Percentiles rank a stretch among this genome's conserved stretches.
Conservation (phyloP, 495 filamentous ascomycete species). For the Chlorociboria aeruginascens region DNA sequence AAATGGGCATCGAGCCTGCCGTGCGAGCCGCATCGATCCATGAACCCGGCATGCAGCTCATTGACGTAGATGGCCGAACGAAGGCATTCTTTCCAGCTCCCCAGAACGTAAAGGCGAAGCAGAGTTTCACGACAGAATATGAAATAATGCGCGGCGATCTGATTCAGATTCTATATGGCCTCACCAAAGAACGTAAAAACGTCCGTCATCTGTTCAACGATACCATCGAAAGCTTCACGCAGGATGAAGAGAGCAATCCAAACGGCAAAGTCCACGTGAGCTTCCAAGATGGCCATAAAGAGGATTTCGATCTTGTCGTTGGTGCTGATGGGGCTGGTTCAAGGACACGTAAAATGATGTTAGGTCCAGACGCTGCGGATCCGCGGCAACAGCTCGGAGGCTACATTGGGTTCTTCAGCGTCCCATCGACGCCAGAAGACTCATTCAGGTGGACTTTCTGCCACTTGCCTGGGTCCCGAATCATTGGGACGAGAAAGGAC, state of each 20-base stretch:
- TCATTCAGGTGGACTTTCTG: constrained; percentile 10
- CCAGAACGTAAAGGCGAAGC: constrained; percentile 19
- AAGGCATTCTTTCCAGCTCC: constrained; percentile 30
- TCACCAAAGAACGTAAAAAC: constrained; percentile 25
- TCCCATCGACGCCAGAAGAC: constrained; percentile 18
- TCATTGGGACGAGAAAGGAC: constrained; percentile 21
- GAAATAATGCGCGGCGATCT: constrained; percentile 45
- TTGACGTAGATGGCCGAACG: constrained; percentile 25
- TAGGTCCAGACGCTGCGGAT: constrained; percentile 18
- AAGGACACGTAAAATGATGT: constrained; percentile 25
- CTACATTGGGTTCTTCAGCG: constrained; percentile 30
- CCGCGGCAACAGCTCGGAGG: constrained; percentile 18
- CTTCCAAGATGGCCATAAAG: constrained; percentile 25
- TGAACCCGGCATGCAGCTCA: constrained; percentile 34
- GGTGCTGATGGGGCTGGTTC: constrained; percentile 38
- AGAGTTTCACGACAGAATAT: constrained; percentile 38
- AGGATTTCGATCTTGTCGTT: constrained; percentile 35
- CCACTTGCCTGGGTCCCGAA: constrained; percentile 12
- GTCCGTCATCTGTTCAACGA: constrained; percentile 32
- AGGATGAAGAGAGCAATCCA: constrained; percentile 9
- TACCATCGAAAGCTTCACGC: constrained; percentile 20
- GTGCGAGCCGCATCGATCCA: constrained; percentile 26
- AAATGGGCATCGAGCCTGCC: constrained; percentile 36
- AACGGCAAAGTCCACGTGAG: constrained; percentile 20
- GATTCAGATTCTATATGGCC: constrained; percentile 31